phyloP scores from a whole-genome alignment of 2,329 filamentous ascomycete species.

The Sporothrix pseudoabietina region DNA sequence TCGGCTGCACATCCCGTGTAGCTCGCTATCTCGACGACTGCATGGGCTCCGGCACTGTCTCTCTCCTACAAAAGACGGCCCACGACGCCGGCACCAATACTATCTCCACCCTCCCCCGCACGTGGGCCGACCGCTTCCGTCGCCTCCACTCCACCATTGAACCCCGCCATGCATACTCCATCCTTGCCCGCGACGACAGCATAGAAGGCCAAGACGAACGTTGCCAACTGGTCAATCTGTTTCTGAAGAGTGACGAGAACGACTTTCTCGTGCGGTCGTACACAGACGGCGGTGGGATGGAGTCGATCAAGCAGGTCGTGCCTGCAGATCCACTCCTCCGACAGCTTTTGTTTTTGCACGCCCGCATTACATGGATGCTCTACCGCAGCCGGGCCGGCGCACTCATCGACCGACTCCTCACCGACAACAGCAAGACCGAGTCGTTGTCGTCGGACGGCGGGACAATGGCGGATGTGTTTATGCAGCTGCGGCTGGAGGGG shows the following conservation, averaged over 20 bases:
- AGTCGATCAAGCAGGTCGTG: too few species aligned
- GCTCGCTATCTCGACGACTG: not conserved
- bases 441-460: conserved; percentile 24
- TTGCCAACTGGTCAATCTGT: not conserved
- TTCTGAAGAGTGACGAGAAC: not conserved
- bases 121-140: not conserved
- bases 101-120: not conserved
- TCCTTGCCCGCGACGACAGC: too few species aligned
- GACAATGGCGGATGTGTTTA: conserved; percentile 24
- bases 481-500: conserved; percentile 33
- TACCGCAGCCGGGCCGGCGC: not conserved
- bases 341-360: conserved; percentile 22
- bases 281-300: too few species aligned
- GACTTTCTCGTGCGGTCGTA: not conserved
- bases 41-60: not conserved
- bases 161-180: not conserved
- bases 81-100: not conserved
- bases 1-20: not conserved
- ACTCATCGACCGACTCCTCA: conserved; percentile 26
- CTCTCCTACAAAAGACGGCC: not conserved
- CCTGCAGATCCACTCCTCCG: not conserved
- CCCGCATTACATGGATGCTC: conserved; percentile 18
- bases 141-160: not conserved
- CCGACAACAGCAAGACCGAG: conserved; percentile 16
- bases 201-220: not conserved